Base-by-base conservation (phyloP, 2,329 filamentous ascomycete species). In the Aspergillaceae sp. region DNA sequence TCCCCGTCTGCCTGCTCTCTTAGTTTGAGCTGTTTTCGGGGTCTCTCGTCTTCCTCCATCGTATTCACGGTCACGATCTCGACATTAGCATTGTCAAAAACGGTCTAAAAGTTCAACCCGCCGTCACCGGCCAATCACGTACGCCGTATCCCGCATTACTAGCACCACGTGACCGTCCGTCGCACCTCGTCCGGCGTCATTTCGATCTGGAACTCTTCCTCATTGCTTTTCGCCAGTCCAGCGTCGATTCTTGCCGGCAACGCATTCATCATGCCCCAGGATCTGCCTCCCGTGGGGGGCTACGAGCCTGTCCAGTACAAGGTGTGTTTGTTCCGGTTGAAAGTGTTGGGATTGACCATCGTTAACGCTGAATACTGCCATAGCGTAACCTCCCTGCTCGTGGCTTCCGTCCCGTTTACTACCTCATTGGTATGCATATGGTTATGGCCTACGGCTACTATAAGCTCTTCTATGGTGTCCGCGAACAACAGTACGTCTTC, bases 281-380 rank as follows among this genome's bases (percentile, higher is more conserved):
- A 98, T 78, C 87, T 98, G 82, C 92, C 92, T 75, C 92, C 92
- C 60, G 70, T 73, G 65, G 92, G 91, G 76, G 92, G 92, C 78
- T 98, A 98, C 73, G 85, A 83, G 70, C 84, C 91, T 70, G 85
- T 98, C 56, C 92, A 98, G 74, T 98, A 96, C 78, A 94, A 94
- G 82, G 86, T 90, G 70, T 19, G 19, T 19, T 19, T 63, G 76
- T 73, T 40, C 19, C 19, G 19, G 19, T 19, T 19, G 19, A 19
- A 19, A 19, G 19, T 19, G 19, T 19, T 19, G 19, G 19, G 2
- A 19, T 19, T 19, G 19, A 19, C 19, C 19, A 19, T 19, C 19
- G 19, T 19, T 19, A 19, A 19, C 19, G 19, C 19, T 19, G 19
- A 19, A 19, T 19, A 19, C 19, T 19, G 19, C 29, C 43, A 52